Evolutionary conservation across 345 rosid species (phyloP).

Genomic region (Gossypium thurberi): DNA sequence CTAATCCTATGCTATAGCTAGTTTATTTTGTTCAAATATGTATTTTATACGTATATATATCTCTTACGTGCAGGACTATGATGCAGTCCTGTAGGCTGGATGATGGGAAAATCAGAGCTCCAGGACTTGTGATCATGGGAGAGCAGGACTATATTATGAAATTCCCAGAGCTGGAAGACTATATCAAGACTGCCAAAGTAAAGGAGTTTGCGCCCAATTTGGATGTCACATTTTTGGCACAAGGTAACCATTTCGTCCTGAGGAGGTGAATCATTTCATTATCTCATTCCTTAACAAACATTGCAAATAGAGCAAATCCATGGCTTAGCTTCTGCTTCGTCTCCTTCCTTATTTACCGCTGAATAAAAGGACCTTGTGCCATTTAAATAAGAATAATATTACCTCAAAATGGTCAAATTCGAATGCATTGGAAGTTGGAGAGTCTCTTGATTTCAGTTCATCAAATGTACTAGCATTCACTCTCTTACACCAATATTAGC

Average conservation of each 20-base stretch:
- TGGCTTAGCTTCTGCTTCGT: neutral
- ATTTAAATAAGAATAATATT: neutral
- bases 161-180: conserved; percentile 5
- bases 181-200: neutral
- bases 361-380: neutral
- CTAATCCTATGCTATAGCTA: neutral
- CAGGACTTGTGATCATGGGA: conserved; percentile 6
- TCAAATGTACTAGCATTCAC: neutral
- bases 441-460: neutral
- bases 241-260: conserved; percentile 10
- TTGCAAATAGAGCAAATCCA: neutral
- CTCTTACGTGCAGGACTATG: neutral
- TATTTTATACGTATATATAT: no score
- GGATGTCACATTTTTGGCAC: neutral
- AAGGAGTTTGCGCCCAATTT: conserved; percentile 5
- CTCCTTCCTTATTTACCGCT: neutral
- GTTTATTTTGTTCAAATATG: neutral
- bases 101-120: conserved; percentile 1
- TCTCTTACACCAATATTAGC: neutral
- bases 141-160: neutral
- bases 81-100: conserved; percentile 1
- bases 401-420: neutral
- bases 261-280: conserved; percentile 4
- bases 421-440: neutral
- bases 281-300: conserved; percentile 3